Conservation (phyloP, 2,329 filamentous ascomycete genomes). For the Magnaporthales sp. region DNA sequence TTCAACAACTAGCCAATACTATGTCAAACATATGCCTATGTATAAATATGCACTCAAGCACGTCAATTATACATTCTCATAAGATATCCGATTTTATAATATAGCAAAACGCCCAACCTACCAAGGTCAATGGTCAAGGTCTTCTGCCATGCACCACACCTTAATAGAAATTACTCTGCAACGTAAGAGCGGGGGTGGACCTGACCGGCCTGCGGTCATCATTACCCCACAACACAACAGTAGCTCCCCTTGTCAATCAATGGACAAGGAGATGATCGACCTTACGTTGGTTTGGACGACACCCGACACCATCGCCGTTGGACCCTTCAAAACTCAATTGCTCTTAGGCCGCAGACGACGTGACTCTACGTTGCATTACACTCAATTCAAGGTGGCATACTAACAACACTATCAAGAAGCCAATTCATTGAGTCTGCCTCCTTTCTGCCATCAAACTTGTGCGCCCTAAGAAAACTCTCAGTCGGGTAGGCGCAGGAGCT, state of each 20-base stretch:
- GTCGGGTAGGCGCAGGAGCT: background rate
- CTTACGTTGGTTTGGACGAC: background rate
- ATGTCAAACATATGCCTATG: background rate
- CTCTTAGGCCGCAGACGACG: background rate
- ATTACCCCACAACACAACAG: background rate
- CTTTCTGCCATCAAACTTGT: background rate
- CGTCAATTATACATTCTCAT: background rate
- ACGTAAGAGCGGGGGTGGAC: background rate
- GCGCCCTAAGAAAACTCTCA: background rate
- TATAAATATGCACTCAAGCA: background rate
- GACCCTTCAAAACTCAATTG: background rate
- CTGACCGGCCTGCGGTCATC: background rate
- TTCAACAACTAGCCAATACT: background rate
- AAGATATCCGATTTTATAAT: background rate
- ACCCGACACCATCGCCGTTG: background rate
- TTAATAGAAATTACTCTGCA: background rate
- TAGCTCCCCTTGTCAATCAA: background rate
- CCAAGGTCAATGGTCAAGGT: background rate
- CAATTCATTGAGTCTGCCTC: background rate
- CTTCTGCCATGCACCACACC: background rate
- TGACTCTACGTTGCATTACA: background rate
- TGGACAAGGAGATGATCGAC: background rate
- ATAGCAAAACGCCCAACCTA: background rate
- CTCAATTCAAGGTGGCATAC: background rate
- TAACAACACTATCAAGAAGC: background rate